Base-by-base conservation (phyloP, 192 early-diverging fungal species). In the Jimgerdemannia flammicorona region DNA sequence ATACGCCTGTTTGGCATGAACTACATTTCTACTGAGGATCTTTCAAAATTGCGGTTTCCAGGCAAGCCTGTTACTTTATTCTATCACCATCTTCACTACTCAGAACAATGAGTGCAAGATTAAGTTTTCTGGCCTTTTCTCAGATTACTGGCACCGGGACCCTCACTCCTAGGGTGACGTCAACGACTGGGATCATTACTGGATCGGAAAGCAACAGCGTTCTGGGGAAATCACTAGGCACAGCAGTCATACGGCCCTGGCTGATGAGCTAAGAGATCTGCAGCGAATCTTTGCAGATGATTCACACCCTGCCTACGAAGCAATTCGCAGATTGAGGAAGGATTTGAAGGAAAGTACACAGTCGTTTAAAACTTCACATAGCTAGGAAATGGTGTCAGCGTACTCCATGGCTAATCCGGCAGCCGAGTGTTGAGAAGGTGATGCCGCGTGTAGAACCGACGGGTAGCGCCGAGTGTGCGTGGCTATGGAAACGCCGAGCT, bases 381-480 rank as follows among this genome's bases (percentile, higher is more conserved):
- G 49, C 49, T 54, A 54, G 49, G 11, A 54, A 54, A 7, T 66
- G 75, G 70, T 71, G 70, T 49, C 68, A 70, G 69, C 39, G 69
- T 71, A 71, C 70, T 76, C 54, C 14, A 71, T 70, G 64, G 41
- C 54, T 76, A 76, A 76, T 76, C 75, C 70, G 18, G 75, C 75
- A 76, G 11, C 70, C 70, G 70, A 41, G 64, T 66, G 70, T 41
- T 76, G 75, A 39, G 40, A 76, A 39, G 43, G 70, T 76, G 64
- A 54, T 76, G 3, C 70, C 14, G 75, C 41, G 63, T 71, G 69
- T 76, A 76, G 67, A 76, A 76, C 75, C 39, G 11, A 70, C 40
- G 67, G 75, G 70, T 76, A 76, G 75, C 70, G 10, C 75, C 54
- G 75, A 41, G 63, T 76, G 75, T 70, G 70, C 75, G 63, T 76